A percentile compares a stretch with the other conserved stretches of the same genome.
Conservation (phyloP, 176 grass and related monocot species). For the Rhynchospora breviuscula region DNA sequence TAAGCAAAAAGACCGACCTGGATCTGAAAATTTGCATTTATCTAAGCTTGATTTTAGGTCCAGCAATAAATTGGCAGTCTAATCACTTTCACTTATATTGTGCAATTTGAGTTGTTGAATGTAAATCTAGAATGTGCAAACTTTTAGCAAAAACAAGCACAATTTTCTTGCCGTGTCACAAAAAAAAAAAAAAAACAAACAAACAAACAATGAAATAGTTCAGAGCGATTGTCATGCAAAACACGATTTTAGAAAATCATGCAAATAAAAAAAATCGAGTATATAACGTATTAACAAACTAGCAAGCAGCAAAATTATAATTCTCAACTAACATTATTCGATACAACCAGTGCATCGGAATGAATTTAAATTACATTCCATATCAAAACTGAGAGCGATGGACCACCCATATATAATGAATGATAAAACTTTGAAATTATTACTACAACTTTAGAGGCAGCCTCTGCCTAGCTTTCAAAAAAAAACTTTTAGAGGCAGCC, state of each 20-base stretch:
- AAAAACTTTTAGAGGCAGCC: background rate
- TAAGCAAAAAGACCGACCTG: no score
- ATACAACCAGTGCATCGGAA: background rate
- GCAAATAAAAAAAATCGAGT: background rate
- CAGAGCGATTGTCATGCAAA: background rate
- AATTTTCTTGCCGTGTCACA: background rate
- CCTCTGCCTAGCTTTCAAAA: no score
- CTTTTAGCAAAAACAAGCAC: background rate
- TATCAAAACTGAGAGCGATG: slow-evolving; percentile 10
- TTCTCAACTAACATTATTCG: background rate
- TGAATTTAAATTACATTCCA: background rate
- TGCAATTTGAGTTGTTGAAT: background rate
- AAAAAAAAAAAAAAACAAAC: background rate
- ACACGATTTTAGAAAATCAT: background rate
- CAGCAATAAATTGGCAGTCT: no score
- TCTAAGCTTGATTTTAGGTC: no score
- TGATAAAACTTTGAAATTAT: slow-evolving; percentile 1
- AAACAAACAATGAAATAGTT: background rate
- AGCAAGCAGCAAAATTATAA: background rate
- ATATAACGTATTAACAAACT: background rate
- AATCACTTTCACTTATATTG: no score
- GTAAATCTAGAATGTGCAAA: background rate
- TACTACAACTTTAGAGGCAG: no score
- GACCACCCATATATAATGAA: background rate
- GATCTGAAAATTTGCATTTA: no score